phyloP scores from a whole-genome alignment of 345 rosid species.

The Atalantia buxifolia region DNA sequence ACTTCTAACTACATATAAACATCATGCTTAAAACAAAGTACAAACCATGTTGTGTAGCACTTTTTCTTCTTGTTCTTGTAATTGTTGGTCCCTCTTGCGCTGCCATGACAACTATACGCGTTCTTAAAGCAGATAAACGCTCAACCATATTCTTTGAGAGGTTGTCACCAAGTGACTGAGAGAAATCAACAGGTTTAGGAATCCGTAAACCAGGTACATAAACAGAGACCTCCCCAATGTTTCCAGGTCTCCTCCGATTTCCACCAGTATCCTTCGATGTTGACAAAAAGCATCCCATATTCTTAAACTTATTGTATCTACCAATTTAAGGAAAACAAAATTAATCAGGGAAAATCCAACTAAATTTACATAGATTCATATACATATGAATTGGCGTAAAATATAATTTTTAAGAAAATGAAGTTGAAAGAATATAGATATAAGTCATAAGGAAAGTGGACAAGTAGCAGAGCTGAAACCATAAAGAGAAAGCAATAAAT shows the following conservation, averaged over 20 bases:
- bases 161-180: slow-evolving; percentile 60
- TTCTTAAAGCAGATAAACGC: slow-evolving; percentile 80
- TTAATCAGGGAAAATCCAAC: not conserved
- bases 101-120: slow-evolving; percentile 96
- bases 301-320: slow-evolving; percentile 26
- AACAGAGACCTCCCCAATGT: slow-evolving; percentile 84
- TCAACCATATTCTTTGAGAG: slow-evolving; percentile 73
- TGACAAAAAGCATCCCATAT: slow-evolving; percentile 95
- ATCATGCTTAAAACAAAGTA: slow-evolving; percentile 2
- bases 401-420: not conserved
- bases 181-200: slow-evolving; percentile 86
- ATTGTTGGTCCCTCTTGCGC: slow-evolving; percentile 96
- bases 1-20: not conserved
- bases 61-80: slow-evolving; percentile 87
- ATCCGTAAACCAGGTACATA: slow-evolving; percentile 94
- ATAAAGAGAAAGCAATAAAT: slow-evolving; percentile 34
- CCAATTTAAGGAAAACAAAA: slow-evolving; percentile 26
- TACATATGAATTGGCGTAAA: slow-evolving; percentile 12
- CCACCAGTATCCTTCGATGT: slow-evolving; percentile 78
- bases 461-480: slow-evolving; percentile 27
- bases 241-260: slow-evolving; percentile 76
- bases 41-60: slow-evolving; percentile 92
- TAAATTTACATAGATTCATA: slow-evolving; percentile 9
- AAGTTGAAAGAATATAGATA: slow-evolving; percentile 23
- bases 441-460: slow-evolving; percentile 26